Evolutionary conservation across 345 rosid species (phyloP), one percentile per base, ranked within the genome.

Genomic region (Corchorus olitorius): DNA sequence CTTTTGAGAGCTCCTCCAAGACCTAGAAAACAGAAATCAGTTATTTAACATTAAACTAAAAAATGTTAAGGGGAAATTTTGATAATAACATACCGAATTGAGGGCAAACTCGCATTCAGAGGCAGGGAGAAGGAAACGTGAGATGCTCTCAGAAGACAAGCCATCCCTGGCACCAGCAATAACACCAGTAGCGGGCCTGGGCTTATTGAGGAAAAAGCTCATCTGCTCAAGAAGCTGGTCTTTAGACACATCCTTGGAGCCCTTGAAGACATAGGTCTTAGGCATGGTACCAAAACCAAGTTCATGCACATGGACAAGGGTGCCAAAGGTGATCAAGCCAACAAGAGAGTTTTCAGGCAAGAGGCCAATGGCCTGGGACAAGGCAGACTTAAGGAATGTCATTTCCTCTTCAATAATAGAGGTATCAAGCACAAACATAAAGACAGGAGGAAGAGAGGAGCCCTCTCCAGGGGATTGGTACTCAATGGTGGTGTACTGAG

Each of bases 81-180:
- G 49, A 20, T 69, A 69, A 58, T 70, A 70, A 27, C 33, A 33
- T 48, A 71, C 59, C 34, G 94, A 89, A 79, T 92, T 91, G 83
- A 96, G 87, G 62, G 93, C 78, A 68, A 96, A 92, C 77, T 87
- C 97, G 84, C 97, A 92, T 35, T 93, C 94, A 35, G 97, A 86
- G 16, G 93, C 92, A 13, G 99, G 97, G 81, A 90, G 73, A 74
- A 96, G 92, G 82, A 96, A 96, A 70, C 99, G 91, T 12, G 97
- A 83, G 71, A 96, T 93, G 86, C 89, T 89, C 10, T 91, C 95
- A 1, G 93, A 81, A n/a, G 98, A 92, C 61, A 96, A 90, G 37
- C 97, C 99, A 10, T 93, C 99, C 76, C 92, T 78, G 27, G 83
- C 89, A 15, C 99, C 97, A 50, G 99, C 94, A 79, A 92, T 89